Percentiles rank a stretch among this genome's conserved stretches.
phyloP scores from a whole-genome alignment of 768 basidiomycete genomes.

The Hydnomerulius pinastri region DNA sequence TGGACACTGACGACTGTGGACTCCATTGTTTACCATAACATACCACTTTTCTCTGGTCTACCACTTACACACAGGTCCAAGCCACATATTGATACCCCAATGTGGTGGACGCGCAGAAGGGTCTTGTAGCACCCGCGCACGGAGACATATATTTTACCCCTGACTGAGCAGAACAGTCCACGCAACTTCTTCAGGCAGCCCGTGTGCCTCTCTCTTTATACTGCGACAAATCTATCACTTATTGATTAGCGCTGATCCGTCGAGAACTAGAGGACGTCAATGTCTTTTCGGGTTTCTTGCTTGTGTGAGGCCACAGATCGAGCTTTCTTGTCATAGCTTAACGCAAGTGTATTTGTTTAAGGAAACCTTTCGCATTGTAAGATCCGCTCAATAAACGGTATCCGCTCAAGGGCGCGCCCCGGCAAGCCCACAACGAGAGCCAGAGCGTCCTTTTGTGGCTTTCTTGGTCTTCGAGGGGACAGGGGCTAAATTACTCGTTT shows the following conservation, averaged over 20 bases:
- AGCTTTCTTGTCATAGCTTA: constrained; percentile 5
- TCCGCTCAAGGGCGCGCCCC: background rate
- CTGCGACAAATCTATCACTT: background rate
- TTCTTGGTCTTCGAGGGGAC: background rate
- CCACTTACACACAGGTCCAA: background rate
- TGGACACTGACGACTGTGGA: constrained; percentile 14
- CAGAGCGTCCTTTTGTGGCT: constrained; percentile 7
- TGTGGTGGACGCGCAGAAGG: background rate
- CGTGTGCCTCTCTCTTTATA: background rate
- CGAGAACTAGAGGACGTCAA: background rate
- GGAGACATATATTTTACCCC: too few species aligned
- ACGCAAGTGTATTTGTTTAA: constrained; percentile 6
- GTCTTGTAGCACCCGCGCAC: background rate
- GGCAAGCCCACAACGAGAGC: background rate
- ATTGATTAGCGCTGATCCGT: background rate
- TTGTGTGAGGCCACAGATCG: background rate
- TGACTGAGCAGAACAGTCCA: background rate
- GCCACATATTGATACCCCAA: background rate
- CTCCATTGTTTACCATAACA: constrained; percentile 11
- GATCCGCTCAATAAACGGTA: background rate
- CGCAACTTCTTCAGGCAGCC: constrained; percentile 10
- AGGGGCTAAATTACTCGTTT: too few species aligned
- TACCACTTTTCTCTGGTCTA: constrained; percentile 1
- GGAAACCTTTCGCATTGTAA: background rate
- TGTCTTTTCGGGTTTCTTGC: background rate